phyloP scores from a whole-genome alignment of 1,139 yeast genomes.

The Geotrichum cucujoidarum region DNA sequence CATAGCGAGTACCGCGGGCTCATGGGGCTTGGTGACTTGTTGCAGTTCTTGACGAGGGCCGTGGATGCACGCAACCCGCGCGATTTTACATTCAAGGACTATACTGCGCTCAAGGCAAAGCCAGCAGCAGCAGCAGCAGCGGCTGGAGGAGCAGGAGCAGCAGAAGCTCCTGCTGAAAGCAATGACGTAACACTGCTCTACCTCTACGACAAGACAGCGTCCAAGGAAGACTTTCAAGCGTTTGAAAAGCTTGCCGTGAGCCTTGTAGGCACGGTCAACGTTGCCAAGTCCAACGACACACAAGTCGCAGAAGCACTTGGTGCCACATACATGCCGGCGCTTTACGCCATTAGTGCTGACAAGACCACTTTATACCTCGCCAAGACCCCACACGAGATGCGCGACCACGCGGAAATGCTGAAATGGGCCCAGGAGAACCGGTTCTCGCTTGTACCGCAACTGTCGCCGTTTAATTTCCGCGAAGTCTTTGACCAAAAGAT shows the following conservation, averaged over 20 bases:
- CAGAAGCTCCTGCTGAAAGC: neutral
- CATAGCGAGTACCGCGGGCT: constrained; percentile 35
- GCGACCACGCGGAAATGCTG: constrained; percentile 31
- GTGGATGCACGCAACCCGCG: constrained; percentile 29
- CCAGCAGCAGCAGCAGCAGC: constrained; percentile 1
- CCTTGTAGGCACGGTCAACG: constrained; percentile 35
- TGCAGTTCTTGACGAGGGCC: constrained; percentile 34
- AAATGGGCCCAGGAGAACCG: constrained; percentile 36
- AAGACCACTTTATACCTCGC: constrained; percentile 31
- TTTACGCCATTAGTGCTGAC: constrained; percentile 34
- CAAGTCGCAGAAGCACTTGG: constrained; percentile 31
- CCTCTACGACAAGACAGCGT: constrained; percentile 38
- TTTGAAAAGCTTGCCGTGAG: constrained; percentile 34
- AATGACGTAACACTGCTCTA: constrained; percentile 33
- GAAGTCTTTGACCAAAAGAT: constrained; percentile 33
- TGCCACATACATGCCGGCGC: constrained; percentile 33
- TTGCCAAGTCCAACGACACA: constrained; percentile 33
- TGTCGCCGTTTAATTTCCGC: constrained; percentile 35
- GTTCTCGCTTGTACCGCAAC: constrained; percentile 38
- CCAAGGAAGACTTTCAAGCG: constrained; percentile 40
- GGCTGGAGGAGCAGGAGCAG: constrained; percentile 1
- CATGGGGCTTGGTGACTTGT: constrained; percentile 34
- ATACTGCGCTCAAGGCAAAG: constrained; percentile 23
- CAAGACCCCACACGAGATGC: constrained; percentile 34
- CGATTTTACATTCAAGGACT: constrained; percentile 28